Conservation (phyloP, 495 filamentous ascomycete species). For the Daldinia decipiens region DNA sequence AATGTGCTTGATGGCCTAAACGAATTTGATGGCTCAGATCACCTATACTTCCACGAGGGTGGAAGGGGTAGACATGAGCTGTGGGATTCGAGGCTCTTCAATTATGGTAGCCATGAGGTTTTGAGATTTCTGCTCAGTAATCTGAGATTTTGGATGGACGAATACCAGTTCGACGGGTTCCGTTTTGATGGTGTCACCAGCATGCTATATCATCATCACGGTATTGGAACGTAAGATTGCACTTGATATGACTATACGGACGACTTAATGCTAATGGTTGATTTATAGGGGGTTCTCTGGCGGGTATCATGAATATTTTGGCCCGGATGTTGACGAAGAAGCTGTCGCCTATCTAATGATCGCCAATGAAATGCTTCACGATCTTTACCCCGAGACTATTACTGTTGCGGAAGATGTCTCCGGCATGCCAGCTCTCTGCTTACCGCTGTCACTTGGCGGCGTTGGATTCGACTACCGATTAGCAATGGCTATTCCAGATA, state of each 20-base stretch:
- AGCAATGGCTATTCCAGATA: slow-evolving; percentile 96
- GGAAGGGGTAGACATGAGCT: slow-evolving; percentile 84
- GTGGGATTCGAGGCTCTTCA: slow-evolving; percentile 97
- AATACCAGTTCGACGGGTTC: slow-evolving; percentile 96
- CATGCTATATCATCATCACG: slow-evolving; percentile 96
- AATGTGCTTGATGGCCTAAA: slow-evolving; percentile 95
- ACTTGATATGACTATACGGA: neutral
- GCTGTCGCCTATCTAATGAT: slow-evolving; percentile 96
- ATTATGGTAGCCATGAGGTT: slow-evolving; percentile 95
- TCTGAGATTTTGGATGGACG: slow-evolving; percentile 98
- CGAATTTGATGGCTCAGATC: slow-evolving; percentile 92
- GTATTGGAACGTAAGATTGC: slow-evolving; percentile 90
- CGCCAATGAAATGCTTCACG: slow-evolving; percentile 95
- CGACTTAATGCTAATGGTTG: slow-evolving; percentile 13
- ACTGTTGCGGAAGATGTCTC: slow-evolving; percentile 98
- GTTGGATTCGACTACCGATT: slow-evolving; percentile 97
- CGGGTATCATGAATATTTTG: slow-evolving; percentile 99
- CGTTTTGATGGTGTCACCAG: slow-evolving; percentile 98
- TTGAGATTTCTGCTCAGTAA: slow-evolving; percentile 94
- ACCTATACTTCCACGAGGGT: slow-evolving; percentile 94
- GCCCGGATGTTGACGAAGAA: slow-evolving; percentile 89
- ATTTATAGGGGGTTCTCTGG: slow-evolving; percentile 86
- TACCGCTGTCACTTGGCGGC: slow-evolving; percentile 85
- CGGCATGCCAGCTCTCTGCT: slow-evolving; percentile 94
- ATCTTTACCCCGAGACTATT: slow-evolving; percentile 83